Evolutionary conservation across 2,329 filamentous ascomycete genomes (phyloP), one percentile per base, ranked within the genome.

Genomic region (Trichophyton rubrum): DNA sequence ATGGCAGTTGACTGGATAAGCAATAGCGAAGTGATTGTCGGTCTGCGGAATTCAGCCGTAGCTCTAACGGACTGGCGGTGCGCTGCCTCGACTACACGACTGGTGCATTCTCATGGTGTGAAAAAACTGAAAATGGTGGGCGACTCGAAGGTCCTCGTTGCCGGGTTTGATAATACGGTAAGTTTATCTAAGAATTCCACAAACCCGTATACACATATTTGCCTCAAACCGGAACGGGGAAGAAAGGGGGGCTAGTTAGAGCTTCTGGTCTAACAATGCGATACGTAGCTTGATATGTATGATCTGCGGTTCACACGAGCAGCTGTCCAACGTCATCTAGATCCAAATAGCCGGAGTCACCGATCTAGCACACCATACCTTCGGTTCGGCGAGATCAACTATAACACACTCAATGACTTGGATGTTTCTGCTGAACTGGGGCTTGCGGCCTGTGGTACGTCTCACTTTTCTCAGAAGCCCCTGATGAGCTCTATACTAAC

Each of bases 1-100:
- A 67, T 64, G 27, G 66, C 70, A 9, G 69, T 76, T 2, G 74
- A 75, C 61, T 76, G 74, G 74, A 62, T 75, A 5, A 70, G 68
- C 1, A 58, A 65, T 3, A 66, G 69, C 47, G 68, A 75, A 1
- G 73, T 75, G 17, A 72, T 70, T 7, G 68, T 69, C 0, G 74
- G 74, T 1, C 62, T 72, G 5, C 67, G 68, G 40, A 68, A 73
- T 62, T 73, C 71, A 0, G 62, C 65, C 0, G 64, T 76, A 11
- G 68, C 70, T 53, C 63, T 75, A 11, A 67, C 72, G 61, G 74
- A 76, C 56, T 58, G 70, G 13, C 70, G 74, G 20, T 73, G 68
- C 43, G 27, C 27, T 8, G 27, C 27, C 27, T 70, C 68, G 27
- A 68, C 66, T 4, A 66, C 66, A 1, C 68, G 72, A 27, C 63